These are phyloP conservation scores for Hanseniaspora guilliermondii DNA, from an alignment of 805 yeast species.

Conservation along the genomic window DNA sequence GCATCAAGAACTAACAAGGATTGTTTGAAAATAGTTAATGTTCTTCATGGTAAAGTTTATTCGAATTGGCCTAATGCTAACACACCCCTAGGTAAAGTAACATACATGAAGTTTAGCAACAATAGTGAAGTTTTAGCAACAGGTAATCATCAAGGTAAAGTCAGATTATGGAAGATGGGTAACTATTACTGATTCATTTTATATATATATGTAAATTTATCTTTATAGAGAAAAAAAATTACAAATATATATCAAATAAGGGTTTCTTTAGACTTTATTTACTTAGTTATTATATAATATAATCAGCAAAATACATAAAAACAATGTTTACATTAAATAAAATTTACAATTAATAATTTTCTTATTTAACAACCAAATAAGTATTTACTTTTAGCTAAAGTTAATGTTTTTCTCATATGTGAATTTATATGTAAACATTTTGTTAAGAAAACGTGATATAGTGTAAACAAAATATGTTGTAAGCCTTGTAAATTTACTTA, in stretches of 20 bases:
- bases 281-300: too few species aligned
- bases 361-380: too few species aligned
- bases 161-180: conserved; percentile 75
- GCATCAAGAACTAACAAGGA: conserved; percentile 80
- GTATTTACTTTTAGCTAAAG: too few species aligned
- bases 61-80: conserved; percentile 96
- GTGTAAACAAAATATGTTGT: not conserved
- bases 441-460: not conserved
- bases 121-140: conserved; percentile 70
- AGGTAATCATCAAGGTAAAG: conserved; percentile 85
- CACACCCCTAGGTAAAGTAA: conserved; percentile 92
- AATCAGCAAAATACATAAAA: too few species aligned
- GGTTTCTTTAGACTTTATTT: not conserved
- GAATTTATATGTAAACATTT: not conserved
- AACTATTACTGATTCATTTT: conserved; percentile 43
- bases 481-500: too few species aligned
- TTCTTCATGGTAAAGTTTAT: conserved; percentile 77
- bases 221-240: too few species aligned
- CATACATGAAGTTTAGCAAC: conserved; percentile 67
- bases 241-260: too few species aligned
- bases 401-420: too few species aligned
- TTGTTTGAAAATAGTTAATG: conserved; percentile 72
- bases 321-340: not conserved
- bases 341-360: not conserved
- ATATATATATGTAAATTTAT: not conserved